Base-by-base conservation (phyloP, 2,329 filamentous ascomycete species). In the Colletotrichum noveboracense region DNA sequence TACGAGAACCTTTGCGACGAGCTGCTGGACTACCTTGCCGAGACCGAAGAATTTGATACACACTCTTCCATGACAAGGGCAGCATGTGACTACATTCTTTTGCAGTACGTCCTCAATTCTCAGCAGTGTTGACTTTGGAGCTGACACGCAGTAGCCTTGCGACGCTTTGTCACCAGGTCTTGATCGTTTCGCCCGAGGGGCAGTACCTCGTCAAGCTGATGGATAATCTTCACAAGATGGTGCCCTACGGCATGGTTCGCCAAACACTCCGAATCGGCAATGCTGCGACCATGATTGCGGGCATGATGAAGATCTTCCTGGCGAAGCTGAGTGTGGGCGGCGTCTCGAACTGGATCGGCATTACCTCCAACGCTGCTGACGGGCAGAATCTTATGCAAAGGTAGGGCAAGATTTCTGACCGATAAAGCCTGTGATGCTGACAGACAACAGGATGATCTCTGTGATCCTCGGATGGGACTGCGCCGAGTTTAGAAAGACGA, bases 311-410 rank as follows among this genome's bases (percentile, higher is more conserved):
- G 69, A 85, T 96, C 18, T 88, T 96, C 18, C 88, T 97, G 16
- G 92, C 94, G n/a, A 97, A 97, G 84, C 86, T 96, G 72, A 94
- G 93, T 78, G 87, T 96, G 6, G 92, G 91, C 3, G 92, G 92
- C 9, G 85, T 96, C 66, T 95, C 94, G 6, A 96, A 96, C 81
- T 96, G 93, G 93, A 89, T 96, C 13, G 94, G 95, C 0, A 82
- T 95, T 52, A 96, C 93, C 1, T 90, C 91, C 62, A 91, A 91
- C 62, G 90, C 93, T 1, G 92, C 95, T 77, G 94, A 96, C 78
- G 94, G 94, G 62, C 95, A 95, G 93, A 97, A 96, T 81, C 83
- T 96, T 10, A 83, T 97, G 78, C 94, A 96, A 83, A 86, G 86
- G 87, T 88, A 78, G 66, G 79, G 4, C n/a, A 13, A 7, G 14